Percentiles rank a stretch among this genome's conserved stretches.
These are phyloP conservation scores for Adansonia gregorii DNA, from an alignment of 441 rosid genomes.

Conservation along the genomic window DNA sequence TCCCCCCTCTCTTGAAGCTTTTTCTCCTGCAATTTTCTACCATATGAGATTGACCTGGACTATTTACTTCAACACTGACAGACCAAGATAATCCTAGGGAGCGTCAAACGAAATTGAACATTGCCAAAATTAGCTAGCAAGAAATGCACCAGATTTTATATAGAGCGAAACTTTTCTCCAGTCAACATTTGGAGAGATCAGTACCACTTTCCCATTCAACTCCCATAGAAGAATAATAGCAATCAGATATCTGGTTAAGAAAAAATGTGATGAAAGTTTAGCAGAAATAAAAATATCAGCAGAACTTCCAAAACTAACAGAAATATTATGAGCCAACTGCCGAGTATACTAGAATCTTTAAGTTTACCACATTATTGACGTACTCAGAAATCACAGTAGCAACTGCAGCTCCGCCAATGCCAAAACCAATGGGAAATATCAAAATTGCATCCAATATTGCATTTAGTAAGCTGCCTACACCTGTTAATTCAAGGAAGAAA, in stretches of 20 bases:
- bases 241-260: constrained; percentile 68
- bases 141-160: constrained; percentile 74
- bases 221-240: constrained; percentile 85
- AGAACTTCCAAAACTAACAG: constrained; percentile 16
- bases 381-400: constrained; percentile 98
- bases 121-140: constrained; percentile 4
- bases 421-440: constrained; percentile 69
- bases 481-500: constrained; percentile 48
- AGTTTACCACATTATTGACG: constrained; percentile 75
- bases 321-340: constrained; percentile 26
- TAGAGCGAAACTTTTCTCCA: constrained; percentile 59
- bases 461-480: constrained; percentile 78
- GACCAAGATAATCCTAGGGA: background rate
- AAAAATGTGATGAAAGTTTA: constrained; percentile 10
- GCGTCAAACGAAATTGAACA: background rate
- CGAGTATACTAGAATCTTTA: constrained; percentile 34
- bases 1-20: background rate
- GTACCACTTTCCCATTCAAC: constrained; percentile 66
- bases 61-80: background rate
- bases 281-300: constrained; percentile 15
- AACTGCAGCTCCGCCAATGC: constrained; percentile 85
- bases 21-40: background rate
- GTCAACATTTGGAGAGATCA: constrained; percentile 74
- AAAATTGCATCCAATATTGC: constrained; percentile 78
- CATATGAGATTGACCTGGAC: background rate